Evolutionary conservation across 352 stramenopile genomes (phyloP), one percentile per base, ranked within the genome.

Genomic region (Phytophthora sansomeana): DNA sequence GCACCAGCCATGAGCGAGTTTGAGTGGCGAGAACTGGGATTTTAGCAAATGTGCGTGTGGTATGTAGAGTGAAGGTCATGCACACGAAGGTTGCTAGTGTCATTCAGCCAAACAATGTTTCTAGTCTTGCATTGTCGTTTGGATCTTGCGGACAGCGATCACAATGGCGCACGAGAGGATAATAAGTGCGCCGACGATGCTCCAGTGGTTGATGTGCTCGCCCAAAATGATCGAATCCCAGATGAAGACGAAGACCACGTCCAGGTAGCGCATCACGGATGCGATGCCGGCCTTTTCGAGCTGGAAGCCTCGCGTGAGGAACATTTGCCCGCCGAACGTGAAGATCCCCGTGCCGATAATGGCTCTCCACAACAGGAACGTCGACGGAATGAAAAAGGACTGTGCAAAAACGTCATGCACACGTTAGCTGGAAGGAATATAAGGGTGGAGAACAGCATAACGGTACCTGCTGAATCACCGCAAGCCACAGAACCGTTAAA

Each of bases 201-300:
- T 91, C 72, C 74, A 90, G 32, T 59, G 26, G 50, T 85, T 85
- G 9, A 91, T 78, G 17, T 74, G 33, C 36, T 91, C 85, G 14
- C 80, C 76, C 3, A 93, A 65, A 38, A 93, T 79, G 8, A 60
- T 74, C 11, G 69, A 81, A 59, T 91, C 85, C 74, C 80, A 80
- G 3, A 90, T 63, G 30, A 93, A 83, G 39, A 93, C 81, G 39
- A 91, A 93, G 3, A 93, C 69, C 3, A 93, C 77, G 68, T 93
- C 79, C 53, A 91, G 30, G 43, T 81, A 91, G 17, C 83, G 76
- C 83, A 91, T 91, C 24, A 88, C 80, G 1, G 83, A 78, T 5
- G 83, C 85, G 16, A 88, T 48, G 28, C 83, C 85, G 7, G 76
- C 79, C 49, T 89, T 85, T 44, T 91, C 85, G 5, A 91, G 63